Conservation (phyloP, 2,329 filamentous ascomycete genomes). For the Cadophora gregata region DNA sequence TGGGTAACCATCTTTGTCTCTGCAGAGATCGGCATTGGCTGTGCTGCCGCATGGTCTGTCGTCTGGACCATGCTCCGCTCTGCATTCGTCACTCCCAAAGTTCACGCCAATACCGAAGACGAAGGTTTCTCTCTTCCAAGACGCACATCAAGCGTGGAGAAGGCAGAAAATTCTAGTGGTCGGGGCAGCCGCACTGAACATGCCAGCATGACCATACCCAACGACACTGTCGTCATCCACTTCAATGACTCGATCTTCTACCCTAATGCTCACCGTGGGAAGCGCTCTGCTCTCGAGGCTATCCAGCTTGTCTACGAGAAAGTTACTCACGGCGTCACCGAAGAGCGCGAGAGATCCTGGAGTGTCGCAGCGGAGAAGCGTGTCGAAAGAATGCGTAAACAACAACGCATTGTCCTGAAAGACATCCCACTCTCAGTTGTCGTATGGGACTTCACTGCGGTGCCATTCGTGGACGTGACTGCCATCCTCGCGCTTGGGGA, state of each 20-base stretch:
- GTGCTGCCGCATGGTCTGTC: conserved; percentile 21
- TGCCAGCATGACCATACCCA: conserved; percentile 19
- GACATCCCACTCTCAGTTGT: conserved; percentile 25
- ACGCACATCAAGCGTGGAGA: conserved; percentile 14
- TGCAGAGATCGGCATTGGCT: conserved; percentile 58
- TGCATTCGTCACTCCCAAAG: conserved; percentile 21
- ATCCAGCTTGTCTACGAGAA: conserved; percentile 22
- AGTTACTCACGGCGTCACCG: background rate
- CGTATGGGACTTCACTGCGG: conserved; percentile 28
- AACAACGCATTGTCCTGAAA: conserved; percentile 18
- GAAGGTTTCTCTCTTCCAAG: conserved; percentile 14
- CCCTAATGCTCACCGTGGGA: conserved; percentile 26
- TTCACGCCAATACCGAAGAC: conserved; percentile 20
- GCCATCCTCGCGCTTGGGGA: conserved; percentile 29
- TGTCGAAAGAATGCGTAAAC: conserved; percentile 23
- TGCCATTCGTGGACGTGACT: conserved; percentile 29
- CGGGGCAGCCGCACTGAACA: conserved; percentile 13
- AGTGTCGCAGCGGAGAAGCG: conserved; percentile 19
- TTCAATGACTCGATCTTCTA: conserved; percentile 28
- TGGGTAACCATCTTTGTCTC: conserved; percentile 69
- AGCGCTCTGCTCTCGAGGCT: conserved; percentile 11
- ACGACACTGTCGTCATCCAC: conserved; percentile 19
- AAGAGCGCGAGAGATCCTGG: conserved; percentile 19
- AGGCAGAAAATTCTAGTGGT: conserved; percentile 2
- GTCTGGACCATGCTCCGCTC: conserved; percentile 25